These are phyloP conservation scores for Crithidia mellificae DNA, from an alignment of 208 protist genomes.

Conservation along the genomic window DNA sequence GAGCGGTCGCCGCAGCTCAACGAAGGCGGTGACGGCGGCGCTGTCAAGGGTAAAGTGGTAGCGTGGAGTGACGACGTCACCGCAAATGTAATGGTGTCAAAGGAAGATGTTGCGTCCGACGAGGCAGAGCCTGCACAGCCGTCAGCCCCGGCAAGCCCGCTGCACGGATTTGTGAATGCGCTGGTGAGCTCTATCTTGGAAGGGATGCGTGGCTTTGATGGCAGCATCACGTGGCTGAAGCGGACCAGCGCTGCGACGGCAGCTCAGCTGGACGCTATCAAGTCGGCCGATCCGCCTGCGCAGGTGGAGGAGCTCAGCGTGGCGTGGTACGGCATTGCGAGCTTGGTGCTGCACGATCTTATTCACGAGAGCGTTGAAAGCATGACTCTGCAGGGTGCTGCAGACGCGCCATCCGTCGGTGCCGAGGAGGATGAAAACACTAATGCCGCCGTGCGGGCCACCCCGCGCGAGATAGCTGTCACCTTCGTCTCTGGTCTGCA, in stretches of 20 bases:
- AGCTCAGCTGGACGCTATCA: constrained; percentile 23
- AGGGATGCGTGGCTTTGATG: constrained; percentile 34
- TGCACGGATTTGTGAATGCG: constrained; percentile 22
- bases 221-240: constrained; percentile 33
- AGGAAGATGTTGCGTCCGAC: constrained; percentile 2
- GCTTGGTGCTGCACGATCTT: constrained; percentile 26
- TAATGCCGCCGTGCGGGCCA: not conserved
- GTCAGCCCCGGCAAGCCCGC: not conserved
- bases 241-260: constrained; percentile 19
- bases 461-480: constrained; percentile 22
- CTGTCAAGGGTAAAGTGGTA: constrained; percentile 1
- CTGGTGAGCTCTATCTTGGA: constrained; percentile 31
- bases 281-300: constrained; percentile 18
- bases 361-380: constrained; percentile 28
- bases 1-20: constrained; percentile 5
- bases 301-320: constrained; percentile 39
- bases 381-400: not conserved
- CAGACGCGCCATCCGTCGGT: not conserved
- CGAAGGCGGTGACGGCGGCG: constrained; percentile 1
- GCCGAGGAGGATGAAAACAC: not conserved
- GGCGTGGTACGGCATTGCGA: constrained; percentile 46
- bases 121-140: constrained; percentile 8
- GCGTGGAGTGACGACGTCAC: constrained; percentile 17
- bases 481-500: constrained; percentile 31
- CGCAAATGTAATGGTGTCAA: not conserved